phyloP scores from a whole-genome alignment of 2,329 filamentous ascomycete species.

The Aspergillus phoenicis region DNA sequence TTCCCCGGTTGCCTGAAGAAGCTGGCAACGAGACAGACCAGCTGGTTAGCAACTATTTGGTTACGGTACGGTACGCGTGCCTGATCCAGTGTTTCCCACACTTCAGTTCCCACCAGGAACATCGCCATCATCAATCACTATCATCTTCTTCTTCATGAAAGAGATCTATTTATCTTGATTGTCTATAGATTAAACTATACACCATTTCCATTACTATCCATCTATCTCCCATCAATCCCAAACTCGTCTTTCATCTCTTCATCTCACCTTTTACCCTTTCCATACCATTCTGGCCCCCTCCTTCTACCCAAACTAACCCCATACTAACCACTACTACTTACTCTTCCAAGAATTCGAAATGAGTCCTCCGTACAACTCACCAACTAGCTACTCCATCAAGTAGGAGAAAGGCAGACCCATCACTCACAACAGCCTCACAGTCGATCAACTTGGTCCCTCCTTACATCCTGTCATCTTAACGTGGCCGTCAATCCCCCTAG shows the following conservation, averaged over 20 bases:
- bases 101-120: too few relatives aligned
- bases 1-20: too few relatives aligned
- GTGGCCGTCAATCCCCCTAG: neutral
- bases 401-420: neutral
- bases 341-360: neutral
- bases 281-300: neutral
- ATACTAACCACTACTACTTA: neutral
- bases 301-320: neutral
- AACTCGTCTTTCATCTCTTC: neutral
- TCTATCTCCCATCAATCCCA: conserved; percentile 5
- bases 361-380: neutral
- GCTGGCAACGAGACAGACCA: too few relatives aligned
- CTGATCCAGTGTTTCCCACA: too few relatives aligned
- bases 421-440: neutral
- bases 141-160: too few relatives aligned
- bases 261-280: neutral
- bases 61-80: too few relatives aligned
- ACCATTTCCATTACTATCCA: neutral
- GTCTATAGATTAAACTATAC: too few relatives aligned
- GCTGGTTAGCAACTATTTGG: too few relatives aligned
- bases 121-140: too few relatives aligned
- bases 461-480: conserved; percentile 8
- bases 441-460: conserved; percentile 3
- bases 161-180: too few relatives aligned
- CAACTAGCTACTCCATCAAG: neutral